Conservation (phyloP, 2,329 filamentous ascomycete genomes). For the Proliferodiscus dingleyae region DNA sequence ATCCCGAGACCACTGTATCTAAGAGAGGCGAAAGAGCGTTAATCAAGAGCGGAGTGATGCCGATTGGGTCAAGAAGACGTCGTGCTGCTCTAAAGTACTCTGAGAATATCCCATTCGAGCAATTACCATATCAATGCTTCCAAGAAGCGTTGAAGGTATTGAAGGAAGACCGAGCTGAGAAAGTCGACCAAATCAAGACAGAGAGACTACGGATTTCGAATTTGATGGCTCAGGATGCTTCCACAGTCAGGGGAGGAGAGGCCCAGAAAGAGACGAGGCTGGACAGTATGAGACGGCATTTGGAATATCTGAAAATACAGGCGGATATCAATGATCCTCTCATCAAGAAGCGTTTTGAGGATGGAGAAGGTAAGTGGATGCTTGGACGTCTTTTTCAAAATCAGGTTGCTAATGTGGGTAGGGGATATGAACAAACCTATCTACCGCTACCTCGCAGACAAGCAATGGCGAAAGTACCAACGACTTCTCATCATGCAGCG, state of each 20-base stretch:
- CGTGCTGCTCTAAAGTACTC: slow-evolving; percentile 64
- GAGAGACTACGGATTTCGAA: slow-evolving; percentile 65
- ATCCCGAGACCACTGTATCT: slow-evolving; percentile 65
- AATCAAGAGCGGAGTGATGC: slow-evolving; percentile 61
- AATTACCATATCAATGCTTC: slow-evolving; percentile 95
- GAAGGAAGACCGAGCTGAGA: slow-evolving; percentile 72
- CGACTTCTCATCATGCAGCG: slow-evolving; percentile 77
- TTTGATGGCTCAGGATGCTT: slow-evolving; percentile 54
- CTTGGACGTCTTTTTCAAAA: background rate
- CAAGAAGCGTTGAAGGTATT: slow-evolving; percentile 89
- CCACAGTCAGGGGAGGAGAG: slow-evolving; percentile 57
- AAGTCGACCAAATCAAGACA: slow-evolving; percentile 65
- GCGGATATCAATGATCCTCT: slow-evolving; percentile 93
- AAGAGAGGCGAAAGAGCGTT: slow-evolving; percentile 62
- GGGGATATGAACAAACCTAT: slow-evolving; percentile 95
- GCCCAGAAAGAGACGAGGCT: slow-evolving; percentile 62
- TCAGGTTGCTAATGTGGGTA: slow-evolving; percentile 40
- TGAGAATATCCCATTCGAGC: slow-evolving; percentile 75
- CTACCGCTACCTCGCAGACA: slow-evolving; percentile 82
- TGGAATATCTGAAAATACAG: slow-evolving; percentile 78
- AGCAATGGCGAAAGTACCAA: slow-evolving; percentile 83
- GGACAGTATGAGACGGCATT: slow-evolving; percentile 61
- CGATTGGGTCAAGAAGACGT: slow-evolving; percentile 79
- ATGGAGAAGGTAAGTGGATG: slow-evolving; percentile 68
- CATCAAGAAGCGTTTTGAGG: slow-evolving; percentile 91